Evolutionary conservation across 1,139 yeast genomes (phyloP).

Genomic region (Debaryomycetaceae sp.): DNA sequence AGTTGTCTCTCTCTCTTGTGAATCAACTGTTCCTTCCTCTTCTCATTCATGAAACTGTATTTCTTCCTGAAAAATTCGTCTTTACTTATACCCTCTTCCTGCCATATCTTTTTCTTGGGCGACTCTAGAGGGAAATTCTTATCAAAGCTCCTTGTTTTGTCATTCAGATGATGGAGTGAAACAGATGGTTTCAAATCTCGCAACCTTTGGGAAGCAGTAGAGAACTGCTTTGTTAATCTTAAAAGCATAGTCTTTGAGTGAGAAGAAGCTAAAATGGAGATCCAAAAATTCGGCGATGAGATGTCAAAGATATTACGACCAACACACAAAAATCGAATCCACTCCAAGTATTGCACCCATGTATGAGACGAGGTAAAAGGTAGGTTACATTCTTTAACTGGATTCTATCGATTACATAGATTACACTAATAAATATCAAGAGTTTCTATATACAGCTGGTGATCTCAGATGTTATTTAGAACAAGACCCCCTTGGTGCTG

Average conservation of each 20-base stretch:
- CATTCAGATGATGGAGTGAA: constrained; percentile 18
- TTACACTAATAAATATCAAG: too few species aligned
- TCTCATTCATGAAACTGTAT: constrained; percentile 30
- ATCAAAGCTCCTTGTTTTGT: constrained; percentile 10
- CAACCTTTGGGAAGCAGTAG: constrained; percentile 1
- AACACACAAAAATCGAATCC: too few species aligned
- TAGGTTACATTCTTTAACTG: too few species aligned
- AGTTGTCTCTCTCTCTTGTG: constrained; percentile 38
- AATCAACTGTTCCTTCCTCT: constrained; percentile 24
- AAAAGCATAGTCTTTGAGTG: neutral
- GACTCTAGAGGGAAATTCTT: constrained; percentile 8
- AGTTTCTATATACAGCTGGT: too few species aligned
- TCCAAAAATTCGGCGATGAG: neutral
- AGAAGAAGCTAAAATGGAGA: neutral
- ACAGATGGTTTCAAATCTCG: constrained; percentile 9
- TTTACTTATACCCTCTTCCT: constrained; percentile 30
- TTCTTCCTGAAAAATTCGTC: constrained; percentile 41
- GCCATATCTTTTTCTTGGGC: constrained; percentile 33
- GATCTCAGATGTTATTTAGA: constrained; percentile 20
- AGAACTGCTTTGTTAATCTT: neutral
- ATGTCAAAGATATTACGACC: neutral
- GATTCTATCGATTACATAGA: too few species aligned
- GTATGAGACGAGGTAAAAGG: too few species aligned
- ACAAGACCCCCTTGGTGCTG: constrained; percentile 90
- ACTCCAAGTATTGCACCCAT: too few species aligned